Evolutionary conservation across 306 rosid genomes (phyloP).

Genomic region (Prunus padus): DNA sequence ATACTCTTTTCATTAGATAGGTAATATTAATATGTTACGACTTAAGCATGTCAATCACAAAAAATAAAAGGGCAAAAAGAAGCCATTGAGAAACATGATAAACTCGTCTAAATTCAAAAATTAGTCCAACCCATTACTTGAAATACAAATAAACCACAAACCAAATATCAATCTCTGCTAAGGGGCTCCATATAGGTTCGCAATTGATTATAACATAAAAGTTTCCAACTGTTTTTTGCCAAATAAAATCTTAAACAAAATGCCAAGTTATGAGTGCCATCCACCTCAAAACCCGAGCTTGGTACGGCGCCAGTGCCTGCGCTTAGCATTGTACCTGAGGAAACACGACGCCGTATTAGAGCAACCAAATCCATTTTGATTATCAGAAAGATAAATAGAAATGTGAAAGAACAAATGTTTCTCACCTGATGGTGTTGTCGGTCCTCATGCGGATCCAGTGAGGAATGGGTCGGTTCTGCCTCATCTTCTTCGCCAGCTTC

Average conservation of each 20-base stretch:
- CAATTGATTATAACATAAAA: conserved; percentile 15
- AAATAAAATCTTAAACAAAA: conserved; percentile 4
- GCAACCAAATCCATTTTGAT: neutral
- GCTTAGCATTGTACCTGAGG: conserved; percentile 75
- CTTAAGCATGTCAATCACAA: neutral
- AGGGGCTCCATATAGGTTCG: conserved; percentile 7
- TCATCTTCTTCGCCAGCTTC: conserved; percentile 94
- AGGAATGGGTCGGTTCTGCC: conserved; percentile 89
- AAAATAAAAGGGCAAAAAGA: neutral
- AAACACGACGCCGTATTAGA: neutral
- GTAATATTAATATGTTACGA: neutral
- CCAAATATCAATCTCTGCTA: conserved; percentile 17
- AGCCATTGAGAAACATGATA: neutral
- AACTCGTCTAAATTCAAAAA: conserved; percentile 3
- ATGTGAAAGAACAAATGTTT: neutral
- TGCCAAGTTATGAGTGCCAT: neutral
- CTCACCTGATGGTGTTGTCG: conserved; percentile 74
- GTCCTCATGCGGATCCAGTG: conserved; percentile 87
- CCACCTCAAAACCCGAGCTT: conserved; percentile 74
- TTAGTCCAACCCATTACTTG: conserved; percentile 1
- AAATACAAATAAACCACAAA: conserved; percentile 2
- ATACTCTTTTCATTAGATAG: neutral
- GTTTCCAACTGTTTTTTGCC: neutral
- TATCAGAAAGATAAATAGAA: neutral
- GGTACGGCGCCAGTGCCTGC: conserved; percentile 97